Evolutionary conservation across 345 rosid species (phyloP).

Genomic region (Dimocarpus longan): DNA sequence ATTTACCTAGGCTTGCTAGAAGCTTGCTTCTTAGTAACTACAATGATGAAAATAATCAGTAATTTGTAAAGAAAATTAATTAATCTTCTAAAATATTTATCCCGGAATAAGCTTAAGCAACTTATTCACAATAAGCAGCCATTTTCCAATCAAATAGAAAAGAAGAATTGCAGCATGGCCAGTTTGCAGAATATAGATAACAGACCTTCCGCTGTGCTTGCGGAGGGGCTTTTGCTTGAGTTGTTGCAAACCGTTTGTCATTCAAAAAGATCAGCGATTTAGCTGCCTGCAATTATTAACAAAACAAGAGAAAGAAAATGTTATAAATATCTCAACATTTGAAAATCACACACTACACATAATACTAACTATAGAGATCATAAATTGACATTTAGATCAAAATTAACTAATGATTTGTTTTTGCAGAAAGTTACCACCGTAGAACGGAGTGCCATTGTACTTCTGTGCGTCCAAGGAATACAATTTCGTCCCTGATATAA

Average conservation of each 20-base stretch:
- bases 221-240: constrained; percentile 65
- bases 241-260: constrained; percentile 49
- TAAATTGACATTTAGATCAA: constrained; percentile 5
- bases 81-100: not conserved
- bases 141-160: constrained; percentile 5
- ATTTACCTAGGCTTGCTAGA: not conserved
- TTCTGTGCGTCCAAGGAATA: constrained; percentile 45
- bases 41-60: not conserved
- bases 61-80: not conserved
- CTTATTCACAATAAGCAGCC: not conserved
- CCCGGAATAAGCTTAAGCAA: not conserved
- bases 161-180: not conserved
- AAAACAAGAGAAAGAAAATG: constrained; percentile 10
- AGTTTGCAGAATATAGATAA: constrained; percentile 19
- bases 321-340: not conserved
- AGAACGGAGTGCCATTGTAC: constrained; percentile 47
- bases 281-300: constrained; percentile 42
- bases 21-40: not conserved
- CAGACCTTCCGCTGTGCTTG: constrained; percentile 72
- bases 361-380: not conserved
- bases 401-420: constrained; percentile 3
- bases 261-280: constrained; percentile 40
- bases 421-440: constrained; percentile 51
- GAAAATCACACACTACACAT: not conserved
- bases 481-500: constrained; percentile 34